Conservation (phyloP, 2,329 filamentous ascomycete genomes). For the Pestalotiopsis sp. region DNA sequence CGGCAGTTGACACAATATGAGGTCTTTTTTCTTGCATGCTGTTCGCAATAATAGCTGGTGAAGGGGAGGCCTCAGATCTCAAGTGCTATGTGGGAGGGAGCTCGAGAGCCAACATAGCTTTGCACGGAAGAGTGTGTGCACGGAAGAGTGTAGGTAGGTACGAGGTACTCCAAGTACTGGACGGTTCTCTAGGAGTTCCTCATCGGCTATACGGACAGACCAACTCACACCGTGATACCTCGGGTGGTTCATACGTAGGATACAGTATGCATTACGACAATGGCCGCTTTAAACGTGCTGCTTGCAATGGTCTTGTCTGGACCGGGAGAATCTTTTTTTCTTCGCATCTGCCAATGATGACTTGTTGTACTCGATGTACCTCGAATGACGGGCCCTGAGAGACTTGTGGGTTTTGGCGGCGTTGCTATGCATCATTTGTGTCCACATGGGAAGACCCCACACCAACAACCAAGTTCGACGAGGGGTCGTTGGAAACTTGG, state of each 20-base stretch:
- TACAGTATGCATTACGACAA: not conserved
- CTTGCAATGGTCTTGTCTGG: not conserved
- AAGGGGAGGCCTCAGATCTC: conserved; percentile 1
- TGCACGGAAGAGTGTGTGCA: not conserved
- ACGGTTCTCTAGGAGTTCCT: not conserved
- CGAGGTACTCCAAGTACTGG: not conserved
- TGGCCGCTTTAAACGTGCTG: conserved; percentile 9
- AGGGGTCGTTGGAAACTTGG: not conserved
- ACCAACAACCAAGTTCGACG: not conserved
- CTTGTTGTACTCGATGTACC: not conserved
- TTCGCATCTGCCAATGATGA: not conserved
- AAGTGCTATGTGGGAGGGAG: not conserved
- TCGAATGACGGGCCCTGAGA: not conserved
- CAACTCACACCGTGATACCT: not conserved
- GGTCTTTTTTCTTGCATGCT: not conserved
- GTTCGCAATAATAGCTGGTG: not conserved
- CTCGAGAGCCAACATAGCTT: not conserved
- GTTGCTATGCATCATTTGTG: conserved; percentile 10
- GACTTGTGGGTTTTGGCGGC: conserved; percentile 11
- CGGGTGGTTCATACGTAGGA: not conserved
- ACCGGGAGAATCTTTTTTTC: not conserved
- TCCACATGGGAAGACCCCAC: conserved; percentile 2
- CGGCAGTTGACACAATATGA: not conserved
- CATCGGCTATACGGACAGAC: not conserved
- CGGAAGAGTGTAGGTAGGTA: not conserved